phyloP scores from a whole-genome alignment of 2,329 filamentous ascomycete species.

The Alternaria brassicae region DNA sequence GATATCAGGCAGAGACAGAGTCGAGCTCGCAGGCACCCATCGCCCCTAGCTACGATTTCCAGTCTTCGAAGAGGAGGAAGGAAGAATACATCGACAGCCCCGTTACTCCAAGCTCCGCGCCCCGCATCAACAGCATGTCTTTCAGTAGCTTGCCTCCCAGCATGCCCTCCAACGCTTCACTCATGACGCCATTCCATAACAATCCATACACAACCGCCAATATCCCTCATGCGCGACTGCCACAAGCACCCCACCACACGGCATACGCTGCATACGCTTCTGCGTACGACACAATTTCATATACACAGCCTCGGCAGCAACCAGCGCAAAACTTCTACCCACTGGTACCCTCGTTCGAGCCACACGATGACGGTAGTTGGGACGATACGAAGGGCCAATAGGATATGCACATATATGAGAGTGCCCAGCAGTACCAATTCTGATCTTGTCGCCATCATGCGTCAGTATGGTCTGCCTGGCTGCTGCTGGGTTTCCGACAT shows the following conservation, averaged over 20 bases:
- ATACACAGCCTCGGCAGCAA: not conserved
- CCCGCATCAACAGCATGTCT: not conserved
- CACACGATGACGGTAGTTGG: not conserved
- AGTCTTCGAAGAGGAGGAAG: not conserved
- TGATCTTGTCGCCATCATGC: too few species aligned
- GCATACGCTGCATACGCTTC: not conserved
- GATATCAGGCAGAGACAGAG: constrained; percentile 22
- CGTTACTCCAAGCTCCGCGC: not conserved
- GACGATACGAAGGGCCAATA: not conserved
- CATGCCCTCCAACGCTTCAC: not conserved
- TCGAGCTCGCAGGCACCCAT: not conserved
- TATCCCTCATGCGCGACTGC: not conserved
- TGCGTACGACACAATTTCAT: not conserved
- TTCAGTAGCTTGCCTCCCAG: not conserved
- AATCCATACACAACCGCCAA: not conserved
- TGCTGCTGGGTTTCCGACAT: not conserved
- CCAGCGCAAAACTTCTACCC: not conserved
- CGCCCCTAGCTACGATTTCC: not conserved
- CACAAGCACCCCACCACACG: not conserved
- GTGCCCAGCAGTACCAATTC: too few species aligned
- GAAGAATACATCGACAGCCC: not conserved
- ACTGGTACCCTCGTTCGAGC: not conserved
- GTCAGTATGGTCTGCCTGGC: too few species aligned
- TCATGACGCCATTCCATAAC: not conserved
- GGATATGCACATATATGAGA: not conserved